These are phyloP conservation scores for Theileria annulata DNA, from an alignment of 169 alveolate genomes.

Conservation along the genomic window DNA sequence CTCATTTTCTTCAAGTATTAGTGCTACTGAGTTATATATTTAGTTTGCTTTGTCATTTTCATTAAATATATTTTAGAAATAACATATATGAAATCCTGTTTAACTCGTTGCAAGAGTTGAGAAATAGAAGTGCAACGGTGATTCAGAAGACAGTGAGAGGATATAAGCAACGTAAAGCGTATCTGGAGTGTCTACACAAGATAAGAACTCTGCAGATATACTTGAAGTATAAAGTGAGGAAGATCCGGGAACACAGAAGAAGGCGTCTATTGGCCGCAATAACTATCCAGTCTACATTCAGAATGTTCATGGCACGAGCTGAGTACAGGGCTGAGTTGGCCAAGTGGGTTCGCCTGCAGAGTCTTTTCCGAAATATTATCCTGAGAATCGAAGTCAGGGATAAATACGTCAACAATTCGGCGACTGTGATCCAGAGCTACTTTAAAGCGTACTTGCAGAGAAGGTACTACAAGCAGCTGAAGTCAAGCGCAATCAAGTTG, in stretches of 20 bases:
- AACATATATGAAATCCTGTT: constrained; percentile 68
- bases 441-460: constrained; percentile 70
- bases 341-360: constrained; percentile 30
- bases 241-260: constrained; percentile 32
- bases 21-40: neutral
- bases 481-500: constrained; percentile 64
- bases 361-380: constrained; percentile 29
- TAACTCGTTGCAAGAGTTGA: constrained; percentile 66
- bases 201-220: constrained; percentile 69
- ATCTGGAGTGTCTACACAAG: constrained; percentile 36
- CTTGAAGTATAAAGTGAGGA: constrained; percentile 52
- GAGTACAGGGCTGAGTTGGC: constrained; percentile 10
- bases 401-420: constrained; percentile 46
- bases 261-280: constrained; percentile 19
- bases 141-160: constrained; percentile 68
- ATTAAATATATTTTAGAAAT: constrained; percentile 32
- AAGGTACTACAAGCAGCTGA: constrained; percentile 50
- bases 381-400: constrained; percentile 37
- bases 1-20: constrained; percentile 59
- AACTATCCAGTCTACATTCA: constrained; percentile 53
- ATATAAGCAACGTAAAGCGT: constrained; percentile 39
- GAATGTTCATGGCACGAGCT: constrained; percentile 41
- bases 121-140: constrained; percentile 49
- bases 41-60: neutral
- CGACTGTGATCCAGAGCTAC: constrained; percentile 77